Percentiles rank a stretch among this genome's conserved stretches.
Conservation (phyloP, 1,139 yeast species). For the Lodderomyces elongisporus region DNA sequence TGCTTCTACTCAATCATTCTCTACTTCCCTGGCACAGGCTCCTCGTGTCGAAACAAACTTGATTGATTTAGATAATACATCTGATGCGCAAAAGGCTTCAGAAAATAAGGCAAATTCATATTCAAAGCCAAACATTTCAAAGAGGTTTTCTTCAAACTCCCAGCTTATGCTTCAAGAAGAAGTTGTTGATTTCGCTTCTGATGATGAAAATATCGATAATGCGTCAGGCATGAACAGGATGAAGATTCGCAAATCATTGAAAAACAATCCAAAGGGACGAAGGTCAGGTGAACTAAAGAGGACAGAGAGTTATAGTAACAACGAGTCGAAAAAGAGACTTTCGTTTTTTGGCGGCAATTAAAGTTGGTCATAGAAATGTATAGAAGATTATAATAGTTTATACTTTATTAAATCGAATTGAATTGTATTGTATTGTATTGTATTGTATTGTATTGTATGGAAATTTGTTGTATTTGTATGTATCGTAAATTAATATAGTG, state of each 20-base stretch:
- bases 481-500: too few relatives aligned
- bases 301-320: constrained; percentile 24
- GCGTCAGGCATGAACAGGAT: constrained; percentile 38
- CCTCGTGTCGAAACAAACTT: constrained; percentile 2
- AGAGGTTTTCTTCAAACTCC: constrained; percentile 26
- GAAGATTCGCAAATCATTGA: constrained; percentile 38
- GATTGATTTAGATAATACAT: constrained; percentile 1
- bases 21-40: background rate
- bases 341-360: constrained; percentile 33
- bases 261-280: constrained; percentile 30
- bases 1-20: too few relatives aligned
- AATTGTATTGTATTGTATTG: too few relatives aligned
- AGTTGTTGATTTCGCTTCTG: constrained; percentile 46
- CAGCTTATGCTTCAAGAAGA: constrained; percentile 38
- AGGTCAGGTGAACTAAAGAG: constrained; percentile 31
- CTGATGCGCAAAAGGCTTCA: background rate
- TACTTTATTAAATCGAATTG: too few relatives aligned
- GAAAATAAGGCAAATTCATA: background rate
- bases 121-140: constrained; percentile 26
- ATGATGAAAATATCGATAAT: constrained; percentile 41
- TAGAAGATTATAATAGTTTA: too few relatives aligned
- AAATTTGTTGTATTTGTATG: too few relatives aligned
- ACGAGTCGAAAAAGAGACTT: constrained; percentile 26
- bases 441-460: too few relatives aligned
- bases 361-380: too few relatives aligned